phyloP scores from a whole-genome alignment of 164 flowering plant species.

The Vitis cinerea region DNA sequence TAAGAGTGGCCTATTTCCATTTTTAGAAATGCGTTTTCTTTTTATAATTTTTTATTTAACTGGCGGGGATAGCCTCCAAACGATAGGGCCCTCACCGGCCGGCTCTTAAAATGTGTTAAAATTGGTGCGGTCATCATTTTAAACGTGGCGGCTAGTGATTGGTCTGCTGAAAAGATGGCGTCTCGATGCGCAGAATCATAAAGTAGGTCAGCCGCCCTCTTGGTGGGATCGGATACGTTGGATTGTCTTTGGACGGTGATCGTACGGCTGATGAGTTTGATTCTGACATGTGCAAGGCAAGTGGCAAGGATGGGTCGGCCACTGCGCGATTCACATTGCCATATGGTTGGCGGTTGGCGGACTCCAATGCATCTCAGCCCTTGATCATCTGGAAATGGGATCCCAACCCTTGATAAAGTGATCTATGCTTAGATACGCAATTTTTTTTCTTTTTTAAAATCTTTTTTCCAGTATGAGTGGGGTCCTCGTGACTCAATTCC shows the following conservation, averaged over 20 bases:
- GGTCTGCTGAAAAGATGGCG: slow-evolving; percentile 4
- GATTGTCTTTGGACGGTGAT: neutral
- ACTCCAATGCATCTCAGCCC: too few species aligned
- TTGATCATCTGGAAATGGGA: too few species aligned
- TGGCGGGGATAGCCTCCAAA: neutral
- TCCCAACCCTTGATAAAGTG: too few species aligned
- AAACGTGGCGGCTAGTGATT: slow-evolving; percentile 10
- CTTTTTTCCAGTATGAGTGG: too few species aligned
- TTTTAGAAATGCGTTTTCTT: neutral
- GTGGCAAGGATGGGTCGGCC: neutral
- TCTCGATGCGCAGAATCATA: slow-evolving; percentile 12
- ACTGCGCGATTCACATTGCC: too few species aligned
- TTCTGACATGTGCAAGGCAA: neutral
- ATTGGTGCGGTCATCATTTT: neutral
- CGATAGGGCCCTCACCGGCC: slow-evolving; percentile 3
- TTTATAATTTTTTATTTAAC: neutral
- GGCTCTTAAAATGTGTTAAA: slow-evolving; percentile 5
- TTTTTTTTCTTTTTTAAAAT: too few species aligned
- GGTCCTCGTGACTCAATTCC: too few species aligned
- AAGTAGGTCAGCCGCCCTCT: slow-evolving; percentile 28
- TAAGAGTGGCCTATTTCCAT: neutral
- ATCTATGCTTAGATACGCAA: too few species aligned
- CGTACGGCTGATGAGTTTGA: neutral
- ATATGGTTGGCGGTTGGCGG: too few species aligned
- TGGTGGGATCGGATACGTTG: neutral